A percentile compares a stretch with the other conserved stretches of the same genome.
These are phyloP conservation scores for Eucalyptus marginata DNA, from an alignment of 345 rosid genomes.

Conservation along the genomic window DNA sequence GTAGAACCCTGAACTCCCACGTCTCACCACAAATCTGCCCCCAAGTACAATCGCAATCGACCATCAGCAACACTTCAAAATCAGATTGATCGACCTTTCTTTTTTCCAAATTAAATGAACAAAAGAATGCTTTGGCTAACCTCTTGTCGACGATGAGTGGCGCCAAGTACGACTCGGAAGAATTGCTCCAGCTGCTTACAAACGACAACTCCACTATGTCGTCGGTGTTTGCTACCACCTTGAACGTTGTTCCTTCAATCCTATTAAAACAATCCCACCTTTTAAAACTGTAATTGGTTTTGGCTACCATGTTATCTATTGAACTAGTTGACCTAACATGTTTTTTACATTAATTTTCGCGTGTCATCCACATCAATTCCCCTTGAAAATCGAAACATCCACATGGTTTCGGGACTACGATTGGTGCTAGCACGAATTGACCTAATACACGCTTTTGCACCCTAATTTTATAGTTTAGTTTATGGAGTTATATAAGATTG, in stretches of 20 bases:
- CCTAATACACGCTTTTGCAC: neutral
- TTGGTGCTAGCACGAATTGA: neutral
- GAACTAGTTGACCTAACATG: neutral
- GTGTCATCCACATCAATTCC: neutral
- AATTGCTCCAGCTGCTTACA: neutral
- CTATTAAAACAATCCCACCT: neutral
- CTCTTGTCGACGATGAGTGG: slow-evolving; percentile 3
- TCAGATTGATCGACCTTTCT: neutral
- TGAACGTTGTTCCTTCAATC: neutral
- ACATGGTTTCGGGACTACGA: neutral
- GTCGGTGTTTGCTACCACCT: neutral
- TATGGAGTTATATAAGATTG: neutral
- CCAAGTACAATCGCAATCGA: neutral
- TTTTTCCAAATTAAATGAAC: neutral
- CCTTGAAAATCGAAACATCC: neutral
- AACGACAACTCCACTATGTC: neutral
- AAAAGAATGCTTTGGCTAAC: neutral
- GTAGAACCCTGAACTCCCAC: neutral
- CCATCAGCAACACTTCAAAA: neutral
- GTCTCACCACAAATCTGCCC: neutral
- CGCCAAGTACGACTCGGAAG: neutral
- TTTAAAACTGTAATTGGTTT: neutral
- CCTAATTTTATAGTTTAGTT: neutral
- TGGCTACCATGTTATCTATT: neutral
- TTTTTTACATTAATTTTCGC: neutral